Evolutionary conservation across 1,284 basidiomycete genomes (phyloP).

Genomic region (Coniferiporia sulphurascens): DNA sequence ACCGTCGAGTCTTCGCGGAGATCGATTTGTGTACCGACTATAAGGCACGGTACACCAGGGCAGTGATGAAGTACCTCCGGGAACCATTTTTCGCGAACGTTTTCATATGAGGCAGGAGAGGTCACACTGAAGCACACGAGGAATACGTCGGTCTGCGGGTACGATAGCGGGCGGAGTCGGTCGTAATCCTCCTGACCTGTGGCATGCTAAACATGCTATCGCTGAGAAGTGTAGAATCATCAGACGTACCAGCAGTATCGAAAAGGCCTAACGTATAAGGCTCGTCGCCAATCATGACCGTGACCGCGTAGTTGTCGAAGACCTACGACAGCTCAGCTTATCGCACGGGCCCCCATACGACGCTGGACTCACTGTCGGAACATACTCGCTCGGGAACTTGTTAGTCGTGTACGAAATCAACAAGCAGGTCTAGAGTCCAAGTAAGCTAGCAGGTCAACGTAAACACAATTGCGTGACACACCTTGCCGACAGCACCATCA

Average conservation of each 20-base stretch:
- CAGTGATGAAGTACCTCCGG: constrained; percentile 99
- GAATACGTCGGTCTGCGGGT: constrained; percentile 99
- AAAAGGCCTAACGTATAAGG: constrained; percentile 98
- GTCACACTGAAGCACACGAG: constrained; percentile 99
- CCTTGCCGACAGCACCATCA: constrained; percentile 99
- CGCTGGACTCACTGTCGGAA: constrained; percentile 79
- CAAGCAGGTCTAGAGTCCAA: constrained; percentile 78
- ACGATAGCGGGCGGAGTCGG: constrained; percentile 95
- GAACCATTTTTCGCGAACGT: constrained; percentile 99
- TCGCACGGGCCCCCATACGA: constrained; percentile 22
- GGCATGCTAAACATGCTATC: background rate
- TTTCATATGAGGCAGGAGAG: constrained; percentile 97
- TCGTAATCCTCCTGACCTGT: constrained; percentile 99
- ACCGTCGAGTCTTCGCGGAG: constrained; percentile 91
- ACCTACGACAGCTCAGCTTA: constrained; percentile 47
- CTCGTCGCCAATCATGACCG: constrained; percentile 99
- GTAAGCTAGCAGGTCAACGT: background rate
- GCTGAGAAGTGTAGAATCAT: background rate
- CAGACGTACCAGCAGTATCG: constrained; percentile 85
- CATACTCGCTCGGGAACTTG: constrained; percentile 98
- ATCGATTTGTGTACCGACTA: constrained; percentile 98
- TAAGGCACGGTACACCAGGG: constrained; percentile 98
- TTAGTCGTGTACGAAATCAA: constrained; percentile 99
- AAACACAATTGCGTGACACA: constrained; percentile 35
- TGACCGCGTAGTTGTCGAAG: constrained; percentile 98